These are phyloP conservation scores for Psilocybe tampanensis DNA, from an alignment of 768 basidiomycete genomes.

Conservation along the genomic window DNA sequence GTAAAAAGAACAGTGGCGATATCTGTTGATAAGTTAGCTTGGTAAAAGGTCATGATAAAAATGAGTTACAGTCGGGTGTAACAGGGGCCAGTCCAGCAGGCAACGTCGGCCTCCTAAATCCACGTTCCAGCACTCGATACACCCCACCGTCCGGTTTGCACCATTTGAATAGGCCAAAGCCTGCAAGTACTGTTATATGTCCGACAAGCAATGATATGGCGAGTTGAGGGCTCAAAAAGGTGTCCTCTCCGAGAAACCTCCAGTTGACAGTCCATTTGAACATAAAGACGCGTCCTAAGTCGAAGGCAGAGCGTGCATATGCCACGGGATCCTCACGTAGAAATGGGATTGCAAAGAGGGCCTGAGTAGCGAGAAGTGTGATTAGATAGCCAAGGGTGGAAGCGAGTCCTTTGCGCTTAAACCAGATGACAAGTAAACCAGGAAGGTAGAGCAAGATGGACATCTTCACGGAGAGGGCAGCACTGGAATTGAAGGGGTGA, in stretches of 20 bases:
- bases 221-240: constrained; percentile 69
- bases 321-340: constrained; percentile 56
- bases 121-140: constrained; percentile 52
- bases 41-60: background rate
- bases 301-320: constrained; percentile 81
- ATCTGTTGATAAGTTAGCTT: constrained; percentile 44
- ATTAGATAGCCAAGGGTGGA: constrained; percentile 53
- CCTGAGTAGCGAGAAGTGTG: constrained; percentile 52
- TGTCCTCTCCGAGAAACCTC: constrained; percentile 81
- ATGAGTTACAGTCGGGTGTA: constrained; percentile 64
- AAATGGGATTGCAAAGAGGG: constrained; percentile 71
- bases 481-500: constrained; percentile 38
- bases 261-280: constrained; percentile 99
- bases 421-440: constrained; percentile 79
- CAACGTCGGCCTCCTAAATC: constrained; percentile 48
- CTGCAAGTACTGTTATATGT: constrained; percentile 60
- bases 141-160: constrained; percentile 74
- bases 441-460: constrained; percentile 89
- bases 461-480: constrained; percentile 94
- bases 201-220: constrained; percentile 64
- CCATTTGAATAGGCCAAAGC: constrained; percentile 79
- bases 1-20: constrained; percentile 84
- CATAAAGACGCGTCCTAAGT: constrained; percentile 85
- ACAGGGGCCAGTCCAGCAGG: constrained; percentile 51
- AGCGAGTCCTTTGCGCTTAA: constrained; percentile 69